A percentile compares a stretch with the other conserved stretches of the same genome.
Evolutionary conservation across 2,329 filamentous ascomycete species (phyloP).

Genomic region (Talaromyces atroroseus): DNA sequence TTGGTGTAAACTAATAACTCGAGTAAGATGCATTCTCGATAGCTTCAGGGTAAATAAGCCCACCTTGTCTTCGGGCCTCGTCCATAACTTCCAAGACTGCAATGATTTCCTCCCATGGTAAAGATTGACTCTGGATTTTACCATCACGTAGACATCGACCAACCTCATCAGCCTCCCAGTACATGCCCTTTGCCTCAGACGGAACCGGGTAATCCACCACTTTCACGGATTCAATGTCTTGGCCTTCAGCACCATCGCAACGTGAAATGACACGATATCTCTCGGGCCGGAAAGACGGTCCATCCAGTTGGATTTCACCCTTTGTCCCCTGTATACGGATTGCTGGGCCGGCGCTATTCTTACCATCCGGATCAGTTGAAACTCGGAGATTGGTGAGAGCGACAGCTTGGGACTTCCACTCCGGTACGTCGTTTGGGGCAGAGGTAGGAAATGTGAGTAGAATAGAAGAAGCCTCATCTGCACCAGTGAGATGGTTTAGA

Average conservation of each 20-base stretch:
- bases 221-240: constrained; percentile 31
- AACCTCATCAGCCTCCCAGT: constrained; percentile 78
- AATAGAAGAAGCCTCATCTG: constrained; percentile 71
- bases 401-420: constrained; percentile 60
- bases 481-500: constrained; percentile 64
- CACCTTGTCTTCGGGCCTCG: constrained; percentile 58
- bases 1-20: not conserved
- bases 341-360: constrained; percentile 59
- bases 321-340: constrained; percentile 75
- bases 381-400: constrained; percentile 62
- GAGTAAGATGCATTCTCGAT: constrained; percentile 48
- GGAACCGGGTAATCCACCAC: constrained; percentile 42
- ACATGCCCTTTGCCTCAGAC: constrained; percentile 71
- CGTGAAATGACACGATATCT: constrained; percentile 50
- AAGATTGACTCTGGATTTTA: constrained; percentile 65
- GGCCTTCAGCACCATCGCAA: not conserved
- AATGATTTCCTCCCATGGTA: constrained; percentile 71
- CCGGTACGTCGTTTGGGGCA: constrained; percentile 36
- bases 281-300: constrained; percentile 64
- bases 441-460: constrained; percentile 68
- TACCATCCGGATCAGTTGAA: constrained; percentile 56
- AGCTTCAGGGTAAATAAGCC: constrained; percentile 57
- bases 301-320: constrained; percentile 76
- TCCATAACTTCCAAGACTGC: constrained; percentile 80
- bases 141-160: constrained; percentile 70